Conservation (phyloP, 2,329 filamentous ascomycete genomes). For the Aureobasidium sp. region DNA sequence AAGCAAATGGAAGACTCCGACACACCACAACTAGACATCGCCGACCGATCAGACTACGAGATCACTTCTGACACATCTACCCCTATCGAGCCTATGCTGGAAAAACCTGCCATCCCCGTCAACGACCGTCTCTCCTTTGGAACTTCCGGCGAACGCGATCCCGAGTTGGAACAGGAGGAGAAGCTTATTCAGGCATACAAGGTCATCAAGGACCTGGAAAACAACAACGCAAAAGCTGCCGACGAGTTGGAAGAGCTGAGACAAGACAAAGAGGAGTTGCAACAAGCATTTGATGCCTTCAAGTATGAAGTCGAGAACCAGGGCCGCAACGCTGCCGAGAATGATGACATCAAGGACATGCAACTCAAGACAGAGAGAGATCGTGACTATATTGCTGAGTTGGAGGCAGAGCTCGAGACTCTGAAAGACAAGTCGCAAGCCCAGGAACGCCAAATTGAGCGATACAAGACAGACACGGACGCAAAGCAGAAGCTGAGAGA, state of each 20-base stretch:
- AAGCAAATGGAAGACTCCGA: conserved; percentile 26
- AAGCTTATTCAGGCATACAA: conserved; percentile 40
- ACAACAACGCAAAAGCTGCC: conserved; percentile 30
- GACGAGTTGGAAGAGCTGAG: conserved; percentile 34
- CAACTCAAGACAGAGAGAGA: conserved; percentile 36
- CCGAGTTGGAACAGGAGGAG: conserved; percentile 41
- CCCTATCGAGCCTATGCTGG: neutral
- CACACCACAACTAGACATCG: conserved; percentile 16
- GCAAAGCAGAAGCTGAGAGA: conserved; percentile 41
- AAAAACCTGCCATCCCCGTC: neutral
- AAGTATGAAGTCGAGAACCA: conserved; percentile 35
- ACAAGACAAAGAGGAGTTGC: conserved; percentile 34
- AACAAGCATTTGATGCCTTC: conserved; percentile 40
- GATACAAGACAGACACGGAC: conserved; percentile 34
- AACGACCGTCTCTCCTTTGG: neutral
- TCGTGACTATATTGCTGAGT: conserved; percentile 40
- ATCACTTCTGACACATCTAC: conserved; percentile 14
- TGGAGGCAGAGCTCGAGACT: conserved; percentile 38
- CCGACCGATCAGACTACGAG: conserved; percentile 21
- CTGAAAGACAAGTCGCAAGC: conserved; percentile 35
- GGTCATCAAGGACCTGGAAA: conserved; percentile 35
- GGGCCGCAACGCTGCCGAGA: conserved; percentile 28
- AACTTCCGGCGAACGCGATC: conserved; percentile 28
- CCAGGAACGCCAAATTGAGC: conserved; percentile 37
- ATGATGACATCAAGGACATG: conserved; percentile 36